Base-by-base conservation (phyloP, 768 basidiomycete genomes). In the Russula olivacea region DNA sequence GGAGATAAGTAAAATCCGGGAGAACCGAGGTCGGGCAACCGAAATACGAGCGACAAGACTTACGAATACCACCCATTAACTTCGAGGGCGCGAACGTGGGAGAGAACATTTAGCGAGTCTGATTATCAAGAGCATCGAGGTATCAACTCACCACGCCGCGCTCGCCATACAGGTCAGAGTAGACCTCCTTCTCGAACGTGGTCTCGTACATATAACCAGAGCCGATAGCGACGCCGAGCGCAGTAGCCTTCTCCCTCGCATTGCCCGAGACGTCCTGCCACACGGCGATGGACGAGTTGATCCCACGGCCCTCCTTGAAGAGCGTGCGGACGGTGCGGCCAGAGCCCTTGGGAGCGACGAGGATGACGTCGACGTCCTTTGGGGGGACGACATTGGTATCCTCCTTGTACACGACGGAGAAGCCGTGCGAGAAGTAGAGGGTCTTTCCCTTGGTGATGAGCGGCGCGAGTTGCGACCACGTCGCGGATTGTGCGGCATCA, bases 391-490 rank as follows among this genome's bases (percentile, higher is more conserved):
- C 93, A 61, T 95, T 82, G 68, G 97, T 99, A 76, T 97, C 93
- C 7, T 99, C 85, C 82, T 95, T 93, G 86, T 88, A 99, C 59
- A 99, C 93, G 68, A 98, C 84, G 68, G 96, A 98, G 88, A 99
- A 99, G 72, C 97, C 97, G 76, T 99, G 97, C 7, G 96, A 93
- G 82, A 99, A 99, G 87, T 99, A 99, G 67, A 99, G 89, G n/a
- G 97, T 99, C 84, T 99, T 98, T 79, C 92, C 97, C 84, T 95
- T 93, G 76, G 94, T 98, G 81, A 98, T 95, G 72, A 98, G 86
- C 59, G 97, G 96, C 49, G 85, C 88, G 70, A 99, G 69, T 58
- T 82, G 78, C 43, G 88, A 80, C 97, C 97, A 99, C 34, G 95
- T 98, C 75, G 89, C 84, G 15, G 92, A 94, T 79, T 99, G 97